These are phyloP conservation scores for Byssothecium circinans DNA, from an alignment of 2,329 filamentous ascomycete species.

Conservation along the genomic window DNA sequence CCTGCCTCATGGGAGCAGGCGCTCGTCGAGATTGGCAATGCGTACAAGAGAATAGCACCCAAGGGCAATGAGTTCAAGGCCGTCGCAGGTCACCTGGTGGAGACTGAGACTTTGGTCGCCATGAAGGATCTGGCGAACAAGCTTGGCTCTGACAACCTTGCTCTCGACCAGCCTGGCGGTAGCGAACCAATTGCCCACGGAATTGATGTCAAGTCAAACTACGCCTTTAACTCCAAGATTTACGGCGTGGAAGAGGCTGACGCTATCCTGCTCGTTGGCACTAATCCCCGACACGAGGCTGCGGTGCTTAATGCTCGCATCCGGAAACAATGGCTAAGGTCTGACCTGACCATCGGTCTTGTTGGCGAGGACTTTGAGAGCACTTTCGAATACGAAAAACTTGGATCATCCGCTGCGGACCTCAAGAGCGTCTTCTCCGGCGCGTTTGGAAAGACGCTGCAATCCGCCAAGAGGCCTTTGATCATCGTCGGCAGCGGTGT, in stretches of 20 bases:
- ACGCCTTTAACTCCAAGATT: conserved; percentile 94
- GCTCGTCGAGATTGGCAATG: conserved; percentile 79
- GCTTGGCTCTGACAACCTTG: conserved; percentile 93
- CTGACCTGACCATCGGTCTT: conserved; percentile 88
- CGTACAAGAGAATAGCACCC: conserved; percentile 76
- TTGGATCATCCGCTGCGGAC: conserved; percentile 75
- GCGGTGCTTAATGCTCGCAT: conserved; percentile 95
- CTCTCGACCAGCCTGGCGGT: conserved; percentile 85
- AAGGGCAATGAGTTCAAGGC: conserved; percentile 95
- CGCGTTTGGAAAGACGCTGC: conserved; percentile 89
- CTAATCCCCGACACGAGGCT: conserved; percentile 93
- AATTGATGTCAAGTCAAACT: conserved; percentile 90
- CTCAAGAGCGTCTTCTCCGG: conserved; percentile 85
- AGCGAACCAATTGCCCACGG: conserved; percentile 86
- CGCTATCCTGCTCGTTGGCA: conserved; percentile 86
- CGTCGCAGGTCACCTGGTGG: conserved; percentile 85
- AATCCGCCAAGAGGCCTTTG: conserved; percentile 87
- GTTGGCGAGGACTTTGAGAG: conserved; percentile 90
- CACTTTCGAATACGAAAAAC: conserved; percentile 92
- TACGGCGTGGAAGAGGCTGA: conserved; percentile 93
- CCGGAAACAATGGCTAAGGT: conserved; percentile 95
- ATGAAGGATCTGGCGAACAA: conserved; percentile 98
- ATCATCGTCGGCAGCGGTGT: conserved; percentile 93
- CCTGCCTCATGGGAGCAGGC: conserved; percentile 96
- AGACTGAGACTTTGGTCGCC: conserved; percentile 90